phyloP scores from a whole-genome alignment of 768 basidiomycete genomes.

The Udeniomyces megalosporus region DNA sequence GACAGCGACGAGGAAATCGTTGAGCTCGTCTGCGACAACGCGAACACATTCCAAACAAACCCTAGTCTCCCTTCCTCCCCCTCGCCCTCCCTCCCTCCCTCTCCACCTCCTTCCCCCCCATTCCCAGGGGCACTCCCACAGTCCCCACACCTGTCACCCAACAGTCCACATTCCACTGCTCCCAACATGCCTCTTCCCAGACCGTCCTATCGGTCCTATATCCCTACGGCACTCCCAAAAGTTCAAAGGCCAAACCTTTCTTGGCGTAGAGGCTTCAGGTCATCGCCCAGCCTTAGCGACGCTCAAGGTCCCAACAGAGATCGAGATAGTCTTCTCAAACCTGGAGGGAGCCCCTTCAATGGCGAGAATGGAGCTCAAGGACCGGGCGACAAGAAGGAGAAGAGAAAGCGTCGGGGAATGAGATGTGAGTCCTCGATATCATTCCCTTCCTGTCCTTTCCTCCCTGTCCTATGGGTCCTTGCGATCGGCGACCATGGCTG shows the following conservation, averaged over 20 bases:
- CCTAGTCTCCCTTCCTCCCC: background rate
- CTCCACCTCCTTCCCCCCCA: background rate
- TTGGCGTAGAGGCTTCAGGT: slow-evolving; percentile 3
- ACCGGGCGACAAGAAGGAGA: background rate
- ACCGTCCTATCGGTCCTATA: slow-evolving; percentile 5
- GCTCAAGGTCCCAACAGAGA: background rate
- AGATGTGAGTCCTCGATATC: background rate
- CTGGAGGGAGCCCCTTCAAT: too few species aligned
- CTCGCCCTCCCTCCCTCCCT: background rate
- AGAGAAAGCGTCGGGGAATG: slow-evolving; percentile 10
- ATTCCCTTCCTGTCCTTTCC: background rate
- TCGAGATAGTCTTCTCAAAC: too few species aligned
- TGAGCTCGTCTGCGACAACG: background rate
- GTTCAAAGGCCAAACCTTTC: slow-evolving; percentile 1
- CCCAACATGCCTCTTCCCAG: background rate
- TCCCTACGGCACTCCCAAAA: background rate
- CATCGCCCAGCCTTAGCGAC: background rate
- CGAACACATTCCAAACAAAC: too few species aligned
- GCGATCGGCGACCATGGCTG: background rate
- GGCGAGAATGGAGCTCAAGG: background rate
- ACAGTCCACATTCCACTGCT: background rate
- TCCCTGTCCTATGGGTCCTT: background rate
- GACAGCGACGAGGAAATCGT: background rate
- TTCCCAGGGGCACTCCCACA: background rate
- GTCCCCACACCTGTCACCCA: background rate